Base-by-base conservation (phyloP, 2,329 filamentous ascomycete genomes). In the Lecanicillium sp. region DNA sequence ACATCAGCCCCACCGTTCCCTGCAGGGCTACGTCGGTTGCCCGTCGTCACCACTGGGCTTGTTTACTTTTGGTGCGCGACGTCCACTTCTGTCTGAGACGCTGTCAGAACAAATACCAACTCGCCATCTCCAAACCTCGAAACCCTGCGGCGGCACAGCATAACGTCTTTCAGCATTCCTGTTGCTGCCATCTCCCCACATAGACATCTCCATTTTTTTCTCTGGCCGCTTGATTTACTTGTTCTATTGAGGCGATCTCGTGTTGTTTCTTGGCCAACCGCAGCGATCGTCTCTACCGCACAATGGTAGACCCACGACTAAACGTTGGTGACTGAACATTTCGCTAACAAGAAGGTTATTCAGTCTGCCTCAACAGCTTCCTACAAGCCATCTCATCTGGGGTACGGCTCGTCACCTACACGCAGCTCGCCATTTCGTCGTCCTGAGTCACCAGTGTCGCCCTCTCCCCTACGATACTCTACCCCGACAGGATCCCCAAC, bases 361-460 rank as follows among this genome's bases (percentile, higher is more conserved):
- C 14, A 30, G 18, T 35, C 20, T 34, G 8, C 22, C 32, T 35
- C 41, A 30, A 30, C 29, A n/a, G 29, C 29, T 30, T 16, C 74
- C 41, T 85, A 82, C 60, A 85, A 84, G 58, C 80, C 80, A 12
- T 85, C 81, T 17, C 80, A 80, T 39, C 63, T 85, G 44, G 80
- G 80, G 43, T 85, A 83, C 61, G 79, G 79, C 47, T 81, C 83
- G 33, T 73, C 77, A 49, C 57, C 60, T 15, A 53, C 56, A 14
- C 77, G 84, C 56, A 73, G 65, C 52, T 82, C 78, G 36, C 78
- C 78, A 11, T 82, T 82, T 54, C 71, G 77, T 42, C 63, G 77
- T 48, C 68, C 75, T 38, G 75, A 77, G 48, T 78, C 76, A 15
- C 74, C 78, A 15, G 70, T 74, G 17, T 85, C 83, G 9, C 80